Conservation (phyloP, 352 stramenopile species). For the Pythium dissimile region DNA sequence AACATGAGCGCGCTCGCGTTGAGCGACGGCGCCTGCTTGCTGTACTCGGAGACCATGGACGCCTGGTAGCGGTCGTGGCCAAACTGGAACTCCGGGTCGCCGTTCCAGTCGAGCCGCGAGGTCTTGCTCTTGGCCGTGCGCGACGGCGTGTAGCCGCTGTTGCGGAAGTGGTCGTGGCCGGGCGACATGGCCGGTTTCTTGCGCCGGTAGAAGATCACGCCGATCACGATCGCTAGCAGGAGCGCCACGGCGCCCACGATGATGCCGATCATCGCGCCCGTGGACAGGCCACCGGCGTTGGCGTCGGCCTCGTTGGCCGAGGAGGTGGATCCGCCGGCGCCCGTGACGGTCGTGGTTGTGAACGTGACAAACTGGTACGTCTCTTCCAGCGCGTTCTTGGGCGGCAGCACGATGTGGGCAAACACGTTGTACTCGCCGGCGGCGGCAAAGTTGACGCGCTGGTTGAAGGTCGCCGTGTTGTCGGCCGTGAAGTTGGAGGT, state of each 20-base stretch:
- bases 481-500: conserved; percentile 77
- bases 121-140: conserved; percentile 44
- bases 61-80: conserved; percentile 22
- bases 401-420: conserved; percentile 68
- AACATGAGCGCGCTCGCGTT: conserved; percentile 65
- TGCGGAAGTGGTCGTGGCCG: conserved; percentile 52
- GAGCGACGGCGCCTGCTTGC: conserved; percentile 41
- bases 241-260: conserved; percentile 41
- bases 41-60: conserved; percentile 29
- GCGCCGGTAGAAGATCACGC: conserved; percentile 56
- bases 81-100: conserved; percentile 39
- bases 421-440: conserved; percentile 70
- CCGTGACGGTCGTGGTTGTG: conserved; percentile 37
- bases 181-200: conserved; percentile 26
- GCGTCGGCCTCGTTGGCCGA: no score
- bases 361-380: conserved; percentile 83
- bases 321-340: no score
- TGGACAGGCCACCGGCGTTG: conserved; percentile 30
- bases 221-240: conserved; percentile 43
- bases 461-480: conserved; percentile 50
- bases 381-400: conserved; percentile 42
- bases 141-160: conserved; percentile 26
- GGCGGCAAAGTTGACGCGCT: conserved; percentile 48
- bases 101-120: conserved; percentile 66
- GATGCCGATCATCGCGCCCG: conserved; percentile 35